Evolutionary conservation across 768 basidiomycete species (phyloP).

Genomic region (Tylopilus plumbeoviolaceoides): DNA sequence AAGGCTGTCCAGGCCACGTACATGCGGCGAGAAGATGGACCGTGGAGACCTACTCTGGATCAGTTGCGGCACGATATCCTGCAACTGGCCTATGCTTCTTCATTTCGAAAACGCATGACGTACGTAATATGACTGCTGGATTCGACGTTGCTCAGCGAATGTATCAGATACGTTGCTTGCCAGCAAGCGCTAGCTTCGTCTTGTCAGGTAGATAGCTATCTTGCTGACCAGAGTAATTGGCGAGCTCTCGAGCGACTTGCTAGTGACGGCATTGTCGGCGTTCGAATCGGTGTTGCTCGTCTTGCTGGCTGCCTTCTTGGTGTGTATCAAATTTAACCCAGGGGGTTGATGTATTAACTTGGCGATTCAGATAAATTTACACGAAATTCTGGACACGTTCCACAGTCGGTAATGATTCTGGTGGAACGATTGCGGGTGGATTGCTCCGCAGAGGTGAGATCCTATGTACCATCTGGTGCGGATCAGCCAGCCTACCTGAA

Average conservation of each 20-base stretch:
- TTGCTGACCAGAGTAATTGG: slow-evolving; percentile 44
- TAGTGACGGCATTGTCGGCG: slow-evolving; percentile 71
- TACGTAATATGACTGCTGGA: slow-evolving; percentile 34
- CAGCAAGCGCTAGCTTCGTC: slow-evolving; percentile 52
- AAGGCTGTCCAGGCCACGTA: slow-evolving; percentile 42
- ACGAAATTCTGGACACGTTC: slow-evolving; percentile 20
- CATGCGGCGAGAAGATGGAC: slow-evolving; percentile 40
- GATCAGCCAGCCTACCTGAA: slow-evolving; percentile 11
- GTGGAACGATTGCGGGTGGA: slow-evolving; percentile 50
- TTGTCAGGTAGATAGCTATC: slow-evolving; percentile 33
- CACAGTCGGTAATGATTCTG: slow-evolving; percentile 37
- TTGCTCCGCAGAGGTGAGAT: slow-evolving; percentile 55
- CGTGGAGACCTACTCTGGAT: slow-evolving; percentile 32
- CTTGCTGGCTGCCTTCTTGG: slow-evolving; percentile 55
- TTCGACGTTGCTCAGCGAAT: slow-evolving; percentile 10
- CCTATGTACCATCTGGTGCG: slow-evolving; percentile 46
- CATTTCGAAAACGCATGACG: slow-evolving; percentile 68
- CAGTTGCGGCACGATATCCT: slow-evolving; percentile 40
- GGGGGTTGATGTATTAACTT: slow-evolving; percentile 4
- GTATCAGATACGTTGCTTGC: slow-evolving; percentile 67
- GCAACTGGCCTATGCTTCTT: slow-evolving; percentile 42
- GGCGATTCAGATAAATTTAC: slow-evolving; percentile 11
- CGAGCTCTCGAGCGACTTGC: slow-evolving; percentile 52
- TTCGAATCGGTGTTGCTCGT: slow-evolving; percentile 82
- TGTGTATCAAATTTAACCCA: slow-evolving; percentile 32